Evolutionary conservation across 345 rosid genomes (phyloP), one percentile per base, ranked within the genome.

Genomic region (Physaria fendleri): DNA sequence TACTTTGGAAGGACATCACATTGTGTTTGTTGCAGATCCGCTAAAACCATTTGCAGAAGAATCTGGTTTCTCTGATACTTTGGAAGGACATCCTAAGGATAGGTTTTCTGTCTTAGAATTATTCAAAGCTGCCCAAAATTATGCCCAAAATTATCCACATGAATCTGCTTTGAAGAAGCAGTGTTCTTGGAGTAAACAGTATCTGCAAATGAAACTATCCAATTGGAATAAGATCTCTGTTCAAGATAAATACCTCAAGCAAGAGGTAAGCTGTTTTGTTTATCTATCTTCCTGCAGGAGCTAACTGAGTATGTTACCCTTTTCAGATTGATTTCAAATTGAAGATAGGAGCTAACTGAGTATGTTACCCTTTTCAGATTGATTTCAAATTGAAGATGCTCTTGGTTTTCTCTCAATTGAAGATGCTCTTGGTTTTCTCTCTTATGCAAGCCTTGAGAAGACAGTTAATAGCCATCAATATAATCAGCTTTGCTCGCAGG

Each of bases 71-170:
- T 72, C 52, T 60, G 40, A 61, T 72, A 75, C 90, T 33, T 68
- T 79, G 32, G 75, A 74, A 68, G 92, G 99, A 71, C 69, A 79
- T 65, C 49, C 78, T 40, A 73, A 71, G 72, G 80, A 83, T 58
- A 73, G 54, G 20, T 27, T 50, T 56, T 72, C 87, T 51, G 87
- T 64, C 39, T 66, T 89, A 50, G 91, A 93, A 73, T 62, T 93
- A 49, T 79, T 68, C 65, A 87, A 63, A 74, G 88, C 94, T 57
- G 75, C 82, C 39, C 79, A 93, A n/a, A n/a, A n/a, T n/a, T n/a
- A n/a, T n/a, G n/a, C n/a, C n/a, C n/a, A n/a, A 70, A 35, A 81
- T 22, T 51, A 71, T 62, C 81, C 83, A 6, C 77, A 78, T 56
- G 94, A 87, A 58, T 50, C 59, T 42, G 43, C 74, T 60, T 70